Evolutionary conservation across 331 rosid species (phyloP).

Genomic region (Phaseolus coccineus): DNA sequence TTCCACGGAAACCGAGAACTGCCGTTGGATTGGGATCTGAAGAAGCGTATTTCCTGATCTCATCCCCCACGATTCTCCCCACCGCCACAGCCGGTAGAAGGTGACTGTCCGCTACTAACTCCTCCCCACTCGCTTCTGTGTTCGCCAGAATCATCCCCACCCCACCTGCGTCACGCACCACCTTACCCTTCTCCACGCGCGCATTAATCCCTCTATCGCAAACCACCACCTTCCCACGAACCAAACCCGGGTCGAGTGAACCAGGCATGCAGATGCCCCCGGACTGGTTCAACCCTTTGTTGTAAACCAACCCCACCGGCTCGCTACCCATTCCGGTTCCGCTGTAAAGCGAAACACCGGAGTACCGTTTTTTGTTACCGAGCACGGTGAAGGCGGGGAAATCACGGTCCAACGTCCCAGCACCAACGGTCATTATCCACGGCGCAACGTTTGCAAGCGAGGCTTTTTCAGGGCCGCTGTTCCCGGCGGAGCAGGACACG

Average conservation of each 20-base stretch:
- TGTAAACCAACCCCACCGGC: conserved; percentile 66
- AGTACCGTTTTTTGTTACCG: conserved; percentile 57
- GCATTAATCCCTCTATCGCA: conserved; percentile 83
- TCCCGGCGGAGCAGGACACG: conserved; percentile 85
- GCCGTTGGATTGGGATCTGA: conserved; percentile 69
- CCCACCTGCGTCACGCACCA: conserved; percentile 80
- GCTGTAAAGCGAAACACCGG: conserved; percentile 81
- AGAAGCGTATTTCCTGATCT: conserved; percentile 57
- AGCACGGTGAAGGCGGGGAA: conserved; percentile 74
- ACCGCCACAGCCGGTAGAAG: conserved; percentile 85
- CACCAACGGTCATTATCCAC: conserved; percentile 95
- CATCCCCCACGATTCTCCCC: conserved; percentile 67
- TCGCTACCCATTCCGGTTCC: conserved; percentile 75
- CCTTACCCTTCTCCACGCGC: conserved; percentile 86
- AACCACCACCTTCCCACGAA: conserved; percentile 85
- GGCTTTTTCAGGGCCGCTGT: conserved; percentile 71
- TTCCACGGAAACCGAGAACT: conserved; percentile 74
- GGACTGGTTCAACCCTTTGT: conserved; percentile 57
- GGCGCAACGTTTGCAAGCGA: conserved; percentile 82
- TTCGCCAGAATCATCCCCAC: conserved; percentile 87
- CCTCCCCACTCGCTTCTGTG: conserved; percentile 83
- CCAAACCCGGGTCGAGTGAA: conserved; percentile 63
- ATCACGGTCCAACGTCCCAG: conserved; percentile 84
- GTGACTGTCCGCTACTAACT: conserved; percentile 85
- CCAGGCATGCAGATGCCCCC: conserved; percentile 70